Percentiles rank a stretch among this genome's conserved stretches.
phyloP scores from a whole-genome alignment of 78 protist species.

The Ministeria vibrans region DNA sequence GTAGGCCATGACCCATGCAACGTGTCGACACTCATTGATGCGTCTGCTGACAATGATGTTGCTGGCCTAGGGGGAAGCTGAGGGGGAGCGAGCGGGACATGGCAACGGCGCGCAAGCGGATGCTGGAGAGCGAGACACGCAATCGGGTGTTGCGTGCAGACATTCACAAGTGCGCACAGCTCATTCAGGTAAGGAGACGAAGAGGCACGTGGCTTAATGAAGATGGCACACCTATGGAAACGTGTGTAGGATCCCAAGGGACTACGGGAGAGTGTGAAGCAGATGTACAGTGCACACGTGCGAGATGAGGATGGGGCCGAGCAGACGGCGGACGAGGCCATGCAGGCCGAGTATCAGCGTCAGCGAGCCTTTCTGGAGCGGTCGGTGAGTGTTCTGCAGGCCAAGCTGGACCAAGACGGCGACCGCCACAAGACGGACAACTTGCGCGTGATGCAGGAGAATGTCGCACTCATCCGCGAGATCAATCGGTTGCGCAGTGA shows the following conservation, averaged over 20 bases:
- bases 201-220: no score
- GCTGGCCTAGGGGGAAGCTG: no score
- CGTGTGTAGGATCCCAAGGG: conserved; percentile 20
- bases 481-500: conserved; percentile 59
- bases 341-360: conserved; percentile 41
- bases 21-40: no score
- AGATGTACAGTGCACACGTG: conserved; percentile 33
- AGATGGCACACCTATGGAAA: no score
- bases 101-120: not conserved
- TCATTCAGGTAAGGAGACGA: conserved; percentile 28
- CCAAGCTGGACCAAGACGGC: conserved; percentile 37
- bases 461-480: conserved; percentile 43
- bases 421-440: conserved; percentile 41
- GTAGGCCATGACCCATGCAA: no score
- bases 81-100: no score
- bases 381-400: conserved; percentile 46
- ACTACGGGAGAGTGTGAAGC: conserved; percentile 17
- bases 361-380: conserved; percentile 54
- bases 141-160: conserved; percentile 10
- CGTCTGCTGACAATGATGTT: no score
- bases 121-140: conserved; percentile 10
- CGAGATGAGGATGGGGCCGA: not conserved
- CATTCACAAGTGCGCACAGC: conserved; percentile 33
- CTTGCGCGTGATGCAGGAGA: conserved; percentile 55
- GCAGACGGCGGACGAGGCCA: conserved; percentile 15